phyloP scores from a whole-genome alignment of 768 basidiomycete genomes.

The Chalciporus pseudorubinellus region DNA sequence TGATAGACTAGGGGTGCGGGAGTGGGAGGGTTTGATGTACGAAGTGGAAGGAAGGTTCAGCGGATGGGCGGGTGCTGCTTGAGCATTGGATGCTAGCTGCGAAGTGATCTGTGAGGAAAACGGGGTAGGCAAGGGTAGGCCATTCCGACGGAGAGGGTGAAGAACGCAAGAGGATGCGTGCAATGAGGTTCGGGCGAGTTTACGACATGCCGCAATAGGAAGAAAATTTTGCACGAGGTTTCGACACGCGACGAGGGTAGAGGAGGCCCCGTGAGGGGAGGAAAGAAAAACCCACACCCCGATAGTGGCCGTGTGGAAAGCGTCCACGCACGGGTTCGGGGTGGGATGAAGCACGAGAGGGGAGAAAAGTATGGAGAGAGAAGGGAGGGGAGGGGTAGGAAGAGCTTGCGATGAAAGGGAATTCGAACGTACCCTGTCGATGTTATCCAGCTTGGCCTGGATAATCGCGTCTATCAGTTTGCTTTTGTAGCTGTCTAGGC shows the following conservation, averaged over 20 bases:
- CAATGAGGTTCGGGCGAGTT: too few relatives aligned
- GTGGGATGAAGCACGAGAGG: too few relatives aligned
- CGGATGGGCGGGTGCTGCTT: neutral
- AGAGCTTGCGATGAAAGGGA: too few relatives aligned
- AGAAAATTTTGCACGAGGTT: neutral
- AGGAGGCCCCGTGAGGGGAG: too few relatives aligned
- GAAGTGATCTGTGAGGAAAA: too few relatives aligned
- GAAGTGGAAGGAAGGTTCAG: neutral
- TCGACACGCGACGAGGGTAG: neutral
- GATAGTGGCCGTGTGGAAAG: neutral
- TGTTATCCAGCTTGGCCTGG: neutral
- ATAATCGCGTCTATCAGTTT: neutral
- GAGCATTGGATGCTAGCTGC: neutral
- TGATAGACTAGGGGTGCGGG: neutral
- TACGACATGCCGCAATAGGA: neutral
- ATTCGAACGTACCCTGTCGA: neutral
- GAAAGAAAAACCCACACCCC: neutral
- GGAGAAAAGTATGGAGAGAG: neutral
- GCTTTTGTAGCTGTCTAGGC: neutral
- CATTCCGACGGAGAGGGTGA: too few relatives aligned
- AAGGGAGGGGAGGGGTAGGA: neutral
- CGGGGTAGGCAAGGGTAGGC: too few relatives aligned
- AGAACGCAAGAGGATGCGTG: too few relatives aligned
- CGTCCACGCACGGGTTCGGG: neutral
- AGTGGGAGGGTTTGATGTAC: neutral